Evolutionary conservation across 225 moss, liverwort and hornwort species (phyloP).

Genomic region (Takakia lepidozioides): DNA sequence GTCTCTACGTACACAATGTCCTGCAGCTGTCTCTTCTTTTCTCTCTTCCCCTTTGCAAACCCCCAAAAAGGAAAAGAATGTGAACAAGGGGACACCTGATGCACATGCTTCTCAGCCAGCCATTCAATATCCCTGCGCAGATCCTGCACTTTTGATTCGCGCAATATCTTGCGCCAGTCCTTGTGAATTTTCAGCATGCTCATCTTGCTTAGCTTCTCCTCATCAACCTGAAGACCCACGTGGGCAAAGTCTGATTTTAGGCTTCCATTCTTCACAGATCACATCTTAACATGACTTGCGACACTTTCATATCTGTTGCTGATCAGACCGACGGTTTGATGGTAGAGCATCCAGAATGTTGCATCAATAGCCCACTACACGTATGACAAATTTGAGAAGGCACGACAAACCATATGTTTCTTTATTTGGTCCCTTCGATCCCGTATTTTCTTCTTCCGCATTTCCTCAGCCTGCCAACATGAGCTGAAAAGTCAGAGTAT

Average conservation of each 20-base stretch:
- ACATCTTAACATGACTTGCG: too few species aligned
- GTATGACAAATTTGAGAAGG: background rate
- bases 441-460: slow-evolving; percentile 48
- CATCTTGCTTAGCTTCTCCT: slow-evolving; percentile 32
- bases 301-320: too few species aligned
- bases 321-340: too few species aligned
- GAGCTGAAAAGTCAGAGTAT: background rate
- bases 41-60: too few species aligned
- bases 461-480: slow-evolving; percentile 42
- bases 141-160: slow-evolving; percentile 18
- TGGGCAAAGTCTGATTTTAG: too few species aligned
- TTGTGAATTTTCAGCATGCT: slow-evolving; percentile 50
- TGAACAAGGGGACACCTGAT: slow-evolving; percentile 15
- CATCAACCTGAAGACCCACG: slow-evolving; percentile 18
- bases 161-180: slow-evolving; percentile 53
- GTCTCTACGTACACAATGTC: too few species aligned
- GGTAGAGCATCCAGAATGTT: too few species aligned
- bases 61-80: too few species aligned
- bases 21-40: too few species aligned
- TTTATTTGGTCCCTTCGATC: slow-evolving; percentile 37
- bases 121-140: slow-evolving; percentile 23
- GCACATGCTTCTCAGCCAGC: slow-evolving; percentile 30
- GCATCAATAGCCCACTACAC: too few species aligned
- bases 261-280: too few species aligned
- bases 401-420: slow-evolving; percentile 34